Evolutionary conservation across 1,139 yeast genomes (phyloP), one percentile per base, ranked within the genome.

Genomic region (Taphrina pruni): DNA sequence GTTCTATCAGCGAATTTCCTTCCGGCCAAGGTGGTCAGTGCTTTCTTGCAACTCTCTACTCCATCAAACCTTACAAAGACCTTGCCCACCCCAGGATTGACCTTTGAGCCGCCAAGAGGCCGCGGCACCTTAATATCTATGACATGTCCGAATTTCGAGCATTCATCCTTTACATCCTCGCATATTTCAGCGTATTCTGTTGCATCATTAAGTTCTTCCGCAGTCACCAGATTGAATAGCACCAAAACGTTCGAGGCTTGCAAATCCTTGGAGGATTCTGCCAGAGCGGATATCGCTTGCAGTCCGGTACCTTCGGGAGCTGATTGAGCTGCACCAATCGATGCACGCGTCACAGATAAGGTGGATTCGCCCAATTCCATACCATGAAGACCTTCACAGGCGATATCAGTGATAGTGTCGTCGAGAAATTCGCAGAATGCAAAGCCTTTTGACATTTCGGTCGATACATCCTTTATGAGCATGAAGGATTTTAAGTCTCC

Each of bases 1-100:
- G 90, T 84, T 66, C 97, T 82, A 66, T 87, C 94, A 73, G 87
- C 85, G 75, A 88, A 92, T 72, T 79, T 79, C 61, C 88, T 79
- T 0, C 97, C 97, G 4, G 90, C 86, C 35, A 90, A 75, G n/a
- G 83, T 84, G 75, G 83, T 77, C 65, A 88, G 81, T 0, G 95
- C 95, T 32, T 79, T 78, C 38, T 81, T 77, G 2, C 96, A 89
- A 7, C 79, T 78, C 1, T 83, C 83, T 4, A 81, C 79, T 20
- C 81, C 80, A 1, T 81, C 83, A 77, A 88, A 91, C 77, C 88
- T 87, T 51, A 90, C 85, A 76, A 82, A 91, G 0, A 90, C 82
- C 73, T 86, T 88, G 0, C 97, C 97, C 52, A 88, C 84, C 2
- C 90, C 91, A 0, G 87, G 84, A 51, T 81, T 81, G 21, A 79